Evolutionary conservation across 2,329 filamentous ascomycete species (phyloP).

Genomic region (Thelonectria rubi): DNA sequence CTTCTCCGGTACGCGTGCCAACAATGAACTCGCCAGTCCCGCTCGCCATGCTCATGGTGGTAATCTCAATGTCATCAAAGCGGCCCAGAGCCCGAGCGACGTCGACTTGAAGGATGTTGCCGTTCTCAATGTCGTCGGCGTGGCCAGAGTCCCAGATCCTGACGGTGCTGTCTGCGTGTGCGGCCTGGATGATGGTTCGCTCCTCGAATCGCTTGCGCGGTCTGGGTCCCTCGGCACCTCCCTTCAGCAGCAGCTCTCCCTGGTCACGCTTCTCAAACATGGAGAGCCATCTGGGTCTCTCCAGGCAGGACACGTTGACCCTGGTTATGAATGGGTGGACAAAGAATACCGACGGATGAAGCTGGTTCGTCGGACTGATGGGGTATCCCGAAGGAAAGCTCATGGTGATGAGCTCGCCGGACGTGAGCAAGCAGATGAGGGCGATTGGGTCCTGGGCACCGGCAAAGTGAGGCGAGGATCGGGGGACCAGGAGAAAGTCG

Average conservation of each 20-base stretch:
- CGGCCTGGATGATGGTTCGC: slow-evolving; percentile 84
- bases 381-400: slow-evolving; percentile 93
- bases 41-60: slow-evolving; percentile 81
- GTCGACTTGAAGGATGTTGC: slow-evolving; percentile 82
- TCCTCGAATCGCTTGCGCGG: slow-evolving; percentile 81
- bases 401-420: slow-evolving; percentile 87
- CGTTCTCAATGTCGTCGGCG: slow-evolving; percentile 92
- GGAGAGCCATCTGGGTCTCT: slow-evolving; percentile 85
- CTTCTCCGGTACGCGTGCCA: slow-evolving; percentile 83
- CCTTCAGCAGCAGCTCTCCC: slow-evolving; percentile 80
- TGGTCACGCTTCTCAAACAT: slow-evolving; percentile 85
- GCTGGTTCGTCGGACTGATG: slow-evolving; percentile 90
- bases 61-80: slow-evolving; percentile 79
- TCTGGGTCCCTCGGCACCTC: slow-evolving; percentile 77
- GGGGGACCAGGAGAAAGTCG: slow-evolving; percentile 85
- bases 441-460: slow-evolving; percentile 93
- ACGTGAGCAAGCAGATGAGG: slow-evolving; percentile 79
- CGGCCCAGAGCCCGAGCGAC: slow-evolving; percentile 82
- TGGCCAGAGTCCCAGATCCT: slow-evolving; percentile 93
- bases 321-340: slow-evolving; percentile 89
- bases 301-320: slow-evolving; percentile 75
- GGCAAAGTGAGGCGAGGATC: slow-evolving; percentile 82
- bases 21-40: slow-evolving; percentile 85
- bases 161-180: slow-evolving; percentile 91
- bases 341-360: slow-evolving; percentile 87